A percentile compares a stretch with the other conserved stretches of the same genome.
Conservation (phyloP, 2,329 filamentous ascomycete species). For the Claviceps quebecensis region DNA sequence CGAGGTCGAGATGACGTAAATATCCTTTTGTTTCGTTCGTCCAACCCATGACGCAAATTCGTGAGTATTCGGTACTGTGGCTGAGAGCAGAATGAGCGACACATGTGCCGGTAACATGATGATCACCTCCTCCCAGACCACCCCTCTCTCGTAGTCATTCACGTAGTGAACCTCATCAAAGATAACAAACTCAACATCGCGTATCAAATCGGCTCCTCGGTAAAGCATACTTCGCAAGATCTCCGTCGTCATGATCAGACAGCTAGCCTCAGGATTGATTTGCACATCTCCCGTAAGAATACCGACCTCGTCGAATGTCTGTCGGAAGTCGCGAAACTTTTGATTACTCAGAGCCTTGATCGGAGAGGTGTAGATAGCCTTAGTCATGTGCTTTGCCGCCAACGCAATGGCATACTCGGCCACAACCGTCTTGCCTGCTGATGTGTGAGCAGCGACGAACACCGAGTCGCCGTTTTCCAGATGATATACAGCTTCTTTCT, state of each 20-base stretch:
- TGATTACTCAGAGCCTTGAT: conserved; percentile 98
- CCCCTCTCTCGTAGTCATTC: conserved; percentile 87
- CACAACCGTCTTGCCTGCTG: conserved; percentile 94
- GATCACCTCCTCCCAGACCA: conserved; percentile 99
- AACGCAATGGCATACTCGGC: conserved; percentile 96
- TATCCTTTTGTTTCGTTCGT: conserved; percentile 94
- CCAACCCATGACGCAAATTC: conserved; percentile 99
- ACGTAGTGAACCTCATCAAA: conserved; percentile 99
- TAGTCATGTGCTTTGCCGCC: conserved; percentile 97
- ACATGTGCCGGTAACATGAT: conserved; percentile 98
- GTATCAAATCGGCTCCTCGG: conserved; percentile 83
- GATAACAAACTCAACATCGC: conserved; percentile 96
- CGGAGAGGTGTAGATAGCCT: conserved; percentile 96
- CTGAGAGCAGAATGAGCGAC: conserved; percentile 84
- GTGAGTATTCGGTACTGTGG: conserved; percentile 92
- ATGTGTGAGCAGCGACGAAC: conserved; percentile 95
- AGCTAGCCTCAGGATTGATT: conserved; percentile 93
- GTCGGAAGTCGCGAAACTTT: conserved; percentile 90
- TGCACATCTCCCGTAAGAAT: conserved; percentile 96
- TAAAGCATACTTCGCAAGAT: conserved; percentile 98
- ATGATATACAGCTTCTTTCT: conserved; percentile 97
- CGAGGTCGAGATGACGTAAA: conserved; percentile 95
- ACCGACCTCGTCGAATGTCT: conserved; percentile 85
- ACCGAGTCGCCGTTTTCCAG: conserved; percentile 93
- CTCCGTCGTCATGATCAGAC: conserved; percentile 98